Evolutionary conservation across 371 early-diverging fungal species (phyloP), one percentile per base, ranked within the genome.

Genomic region (Mucor mucedo): DNA sequence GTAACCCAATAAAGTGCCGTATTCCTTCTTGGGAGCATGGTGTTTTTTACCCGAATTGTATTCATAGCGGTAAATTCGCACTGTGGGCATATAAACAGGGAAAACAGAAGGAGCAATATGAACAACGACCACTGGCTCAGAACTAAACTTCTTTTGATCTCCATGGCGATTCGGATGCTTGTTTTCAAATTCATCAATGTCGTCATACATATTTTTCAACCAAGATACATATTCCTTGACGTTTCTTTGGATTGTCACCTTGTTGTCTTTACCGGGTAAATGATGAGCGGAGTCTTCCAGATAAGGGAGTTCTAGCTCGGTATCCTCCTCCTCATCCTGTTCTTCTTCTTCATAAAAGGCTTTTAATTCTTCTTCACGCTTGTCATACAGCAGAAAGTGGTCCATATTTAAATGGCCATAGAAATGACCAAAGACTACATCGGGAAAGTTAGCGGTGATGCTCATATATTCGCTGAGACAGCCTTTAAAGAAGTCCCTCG

Each of bases 401-500:
- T 93, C 93, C 76, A 87, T 86, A 69, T 93, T 93, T 66, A 87
- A 83, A 71, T 93, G 93, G 2, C 93, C 92, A 60, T 78, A 91
- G 57, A 91, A 75, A 75, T 91, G 91, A 27, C 89, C 88, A 35
- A 79, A 73, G 47, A 93, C 87, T 2, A 82, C 70, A 57, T 90
- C 85, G 64, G 83, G 63, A 73, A 74, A 84, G 47, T 73, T 63
- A 8, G 83, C 70, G 16, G 90, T 74, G 16, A 90, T 79, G 52
- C 72, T 70, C 11, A 83, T 65, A 62, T 91, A 93, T 4, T 69
- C 76, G 5, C 62, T 72, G 62, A 84, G 83, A 63, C 93, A 93
- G 7, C 82, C 69, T 35, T 65, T 69, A 9, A 79, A 82, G 70
- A 91, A 92, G 49, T 85, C 85, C 28, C 80, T 78, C 8, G 77